These are phyloP conservation scores for Platanus orientalis DNA, from an alignment of 164 flowering plant species.

Conservation along the genomic window DNA sequence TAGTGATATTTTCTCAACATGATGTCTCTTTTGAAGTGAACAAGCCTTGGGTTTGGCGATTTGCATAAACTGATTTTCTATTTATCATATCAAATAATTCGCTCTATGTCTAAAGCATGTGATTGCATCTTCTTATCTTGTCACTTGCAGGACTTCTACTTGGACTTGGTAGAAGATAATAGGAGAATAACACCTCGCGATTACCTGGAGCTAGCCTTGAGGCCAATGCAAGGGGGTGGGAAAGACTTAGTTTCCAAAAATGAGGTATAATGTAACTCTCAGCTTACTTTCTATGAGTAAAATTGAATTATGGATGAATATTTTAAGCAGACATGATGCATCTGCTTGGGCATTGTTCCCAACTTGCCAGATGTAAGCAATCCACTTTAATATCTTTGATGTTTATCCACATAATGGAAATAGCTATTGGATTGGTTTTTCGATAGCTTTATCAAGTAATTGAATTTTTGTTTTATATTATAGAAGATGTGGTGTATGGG, in stretches of 20 bases:
- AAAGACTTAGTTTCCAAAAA: slow-evolving; percentile 76
- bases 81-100: neutral
- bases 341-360: neutral
- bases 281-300: neutral
- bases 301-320: neutral
- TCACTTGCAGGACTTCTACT: slow-evolving; percentile 76
- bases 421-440: neutral
- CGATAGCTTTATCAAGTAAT: neutral
- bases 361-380: neutral
- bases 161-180: slow-evolving; percentile 83
- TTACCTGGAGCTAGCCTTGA: slow-evolving; percentile 88
- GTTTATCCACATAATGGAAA: slow-evolving; percentile 3
- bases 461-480: neutral
- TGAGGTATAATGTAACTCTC: slow-evolving; percentile 52
- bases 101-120: neutral
- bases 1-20: neutral
- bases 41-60: neutral
- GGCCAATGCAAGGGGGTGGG: slow-evolving; percentile 81
- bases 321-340: neutral
- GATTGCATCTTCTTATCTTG: neutral
- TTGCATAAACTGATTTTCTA: neutral
- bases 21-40: too few relatives aligned
- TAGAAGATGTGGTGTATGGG: neutral
- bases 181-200: slow-evolving; percentile 94
- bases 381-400: neutral